Evolutionary conservation across 805 yeast genomes (phyloP).

Genomic region (Myxozyma geophila): DNA sequence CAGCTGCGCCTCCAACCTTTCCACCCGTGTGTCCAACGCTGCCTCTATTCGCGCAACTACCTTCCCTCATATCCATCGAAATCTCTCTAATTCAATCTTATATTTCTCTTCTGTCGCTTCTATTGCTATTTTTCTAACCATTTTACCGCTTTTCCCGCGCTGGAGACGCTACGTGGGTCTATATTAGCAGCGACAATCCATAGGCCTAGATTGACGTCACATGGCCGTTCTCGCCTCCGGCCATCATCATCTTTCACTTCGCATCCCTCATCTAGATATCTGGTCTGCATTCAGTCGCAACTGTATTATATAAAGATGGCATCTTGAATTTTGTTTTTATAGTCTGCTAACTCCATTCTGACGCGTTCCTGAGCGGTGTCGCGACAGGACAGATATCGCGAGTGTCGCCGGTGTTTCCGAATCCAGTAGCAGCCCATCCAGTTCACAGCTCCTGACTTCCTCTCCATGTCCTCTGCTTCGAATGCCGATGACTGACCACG

Average conservation of each 20-base stretch:
- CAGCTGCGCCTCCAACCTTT: too few species aligned
- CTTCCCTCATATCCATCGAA: background rate
- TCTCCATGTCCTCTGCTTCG: too few species aligned
- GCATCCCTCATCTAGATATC: background rate
- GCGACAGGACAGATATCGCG: too few species aligned
- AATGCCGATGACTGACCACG: too few species aligned
- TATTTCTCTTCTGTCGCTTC: background rate
- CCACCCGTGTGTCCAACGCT: too few species aligned
- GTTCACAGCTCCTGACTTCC: background rate
- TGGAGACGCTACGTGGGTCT: too few species aligned
- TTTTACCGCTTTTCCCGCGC: too few species aligned
- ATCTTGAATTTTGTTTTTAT: too few species aligned
- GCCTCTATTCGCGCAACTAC: background rate
- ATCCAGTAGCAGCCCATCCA: background rate
- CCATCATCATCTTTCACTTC: background rate
- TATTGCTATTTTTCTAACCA: background rate
- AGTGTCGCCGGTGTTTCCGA: too few species aligned
- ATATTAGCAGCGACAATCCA: too few species aligned
- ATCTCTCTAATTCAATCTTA: background rate
- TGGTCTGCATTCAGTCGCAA: background rate
- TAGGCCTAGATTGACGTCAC: background rate
- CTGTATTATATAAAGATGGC: background rate
- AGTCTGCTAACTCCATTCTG: too few species aligned
- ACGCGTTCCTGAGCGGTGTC: too few species aligned
- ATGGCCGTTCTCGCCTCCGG: constrained; percentile 14